Conservation (phyloP, 768 basidiomycete genomes). For the Wakefieldia striispora region DNA sequence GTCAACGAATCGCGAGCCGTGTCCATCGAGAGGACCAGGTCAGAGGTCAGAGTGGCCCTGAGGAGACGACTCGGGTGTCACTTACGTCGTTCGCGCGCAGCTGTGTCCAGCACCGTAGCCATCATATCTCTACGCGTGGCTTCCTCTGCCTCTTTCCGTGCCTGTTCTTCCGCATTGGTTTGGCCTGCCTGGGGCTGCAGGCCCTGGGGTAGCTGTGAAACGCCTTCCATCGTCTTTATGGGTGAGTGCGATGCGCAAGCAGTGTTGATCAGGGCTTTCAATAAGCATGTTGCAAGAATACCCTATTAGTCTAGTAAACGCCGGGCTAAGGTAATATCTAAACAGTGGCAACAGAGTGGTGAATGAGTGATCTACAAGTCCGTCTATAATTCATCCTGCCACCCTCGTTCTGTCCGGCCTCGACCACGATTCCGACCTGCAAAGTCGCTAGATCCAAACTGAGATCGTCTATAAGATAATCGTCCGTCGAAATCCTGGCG, state of each 20-base stretch:
- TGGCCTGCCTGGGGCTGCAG: constrained; percentile 39
- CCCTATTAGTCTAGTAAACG: not conserved
- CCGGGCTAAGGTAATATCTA: no score
- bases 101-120: constrained; percentile 71
- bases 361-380: not conserved
- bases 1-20: not conserved
- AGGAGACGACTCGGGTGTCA: not conserved
- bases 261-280: constrained; percentile 2
- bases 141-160: constrained; percentile 63
- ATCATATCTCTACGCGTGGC: constrained; percentile 75
- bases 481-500: constrained; percentile 4
- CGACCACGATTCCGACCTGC: constrained; percentile 1
- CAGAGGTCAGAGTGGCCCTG: no score
- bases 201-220: constrained; percentile 26
- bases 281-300: not conserved
- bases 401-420: constrained; percentile 5
- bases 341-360: not conserved
- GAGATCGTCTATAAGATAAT: constrained; percentile 3
- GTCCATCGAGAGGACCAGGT: not conserved
- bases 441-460: constrained; percentile 3
- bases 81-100: constrained; percentile 79
- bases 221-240: constrained; percentile 22
- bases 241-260: not conserved
- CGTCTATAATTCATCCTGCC: constrained; percentile 1
- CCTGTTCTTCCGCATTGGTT: constrained; percentile 50